Evolutionary conservation across 208 protist genomes (phyloP), one percentile per base, ranked within the genome.

Genomic region (Herpetomonas muscarum): DNA sequence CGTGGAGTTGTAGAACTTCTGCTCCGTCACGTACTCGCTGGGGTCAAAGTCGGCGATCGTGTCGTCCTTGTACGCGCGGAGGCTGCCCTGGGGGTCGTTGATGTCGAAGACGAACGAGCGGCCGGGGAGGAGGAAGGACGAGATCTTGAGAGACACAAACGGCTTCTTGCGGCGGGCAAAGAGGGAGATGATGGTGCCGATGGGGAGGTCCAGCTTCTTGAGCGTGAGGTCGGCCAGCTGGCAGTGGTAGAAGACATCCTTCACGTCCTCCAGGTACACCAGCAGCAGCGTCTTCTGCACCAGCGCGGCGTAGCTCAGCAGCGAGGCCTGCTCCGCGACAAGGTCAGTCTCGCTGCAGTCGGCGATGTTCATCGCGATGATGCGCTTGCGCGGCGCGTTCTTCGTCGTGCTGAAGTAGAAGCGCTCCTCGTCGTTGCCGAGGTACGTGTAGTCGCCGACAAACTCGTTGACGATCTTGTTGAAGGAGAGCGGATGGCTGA

Each of bases 401-500:
- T 87, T 77, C n/a, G 96, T 98, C 25, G 90, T 90, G 15, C 62
- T 63, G 55, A 98, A 94, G 59, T 87, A 97, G 57, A 98, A 97
- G 1, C 55, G 47, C 9, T 42, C 44, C 2, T 55, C 93, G 32
- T 96, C 68, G 57, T 97, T 98, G 49, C 85, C 77, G 13, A 98
- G 62, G 59, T 88, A 98, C 13, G 47, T 21, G 66, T 97, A 98
- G 50, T 82, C 57, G 22, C 79, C 90, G 26, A 90, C 76, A 67
- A 94, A 98, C 29, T 93, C 68, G 60, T 89, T 80, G 0, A 93
- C 62, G 0, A 96, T 46, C 64, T 95, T 91, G 21, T 61, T 67
- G 44, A 88, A 86, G 2, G 21, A 31, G 46, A 94, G 67, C 13
- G 75, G 67, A 56, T 64, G 64, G 21, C 54, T 59, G 34, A 89